phyloP scores from a whole-genome alignment of 2,329 filamentous ascomycete genomes.

The Gnomoniopsis sp. region DNA sequence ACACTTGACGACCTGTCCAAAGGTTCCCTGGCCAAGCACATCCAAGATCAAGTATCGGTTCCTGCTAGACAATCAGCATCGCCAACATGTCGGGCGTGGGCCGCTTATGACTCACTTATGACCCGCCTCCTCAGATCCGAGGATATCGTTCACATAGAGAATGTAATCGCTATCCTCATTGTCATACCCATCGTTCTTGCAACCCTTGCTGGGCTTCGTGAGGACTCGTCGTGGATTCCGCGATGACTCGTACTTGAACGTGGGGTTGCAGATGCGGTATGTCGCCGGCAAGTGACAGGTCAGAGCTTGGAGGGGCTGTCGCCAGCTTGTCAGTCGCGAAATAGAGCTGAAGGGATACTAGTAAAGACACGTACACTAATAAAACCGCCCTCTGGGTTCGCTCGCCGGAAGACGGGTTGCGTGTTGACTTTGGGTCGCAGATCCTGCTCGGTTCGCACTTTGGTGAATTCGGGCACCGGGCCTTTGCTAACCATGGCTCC shows the following conservation, averaged over 20 bases:
- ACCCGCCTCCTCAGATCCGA: slow-evolving; percentile 94
- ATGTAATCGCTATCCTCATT: slow-evolving; percentile 99
- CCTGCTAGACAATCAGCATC: slow-evolving; percentile 37
- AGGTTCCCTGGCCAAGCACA: slow-evolving; percentile 94
- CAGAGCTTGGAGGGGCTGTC: slow-evolving; percentile 86
- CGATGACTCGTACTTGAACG: slow-evolving; percentile 98
- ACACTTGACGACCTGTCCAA: slow-evolving; percentile 98
- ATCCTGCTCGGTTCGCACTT: slow-evolving; percentile 68
- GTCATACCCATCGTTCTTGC: slow-evolving; percentile 98
- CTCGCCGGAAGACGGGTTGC: slow-evolving; percentile 87
- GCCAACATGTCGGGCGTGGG: neutral
- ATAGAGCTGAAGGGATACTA: slow-evolving; percentile 5
- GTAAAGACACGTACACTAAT: slow-evolving; percentile 70
- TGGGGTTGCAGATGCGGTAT: slow-evolving; percentile 96
- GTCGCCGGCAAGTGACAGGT: slow-evolving; percentile 91
- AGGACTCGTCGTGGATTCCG: slow-evolving; percentile 92
- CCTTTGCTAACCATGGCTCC: slow-evolving; percentile 50
- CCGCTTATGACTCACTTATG: slow-evolving; percentile 68
- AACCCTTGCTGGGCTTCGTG: slow-evolving; percentile 96
- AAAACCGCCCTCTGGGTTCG: slow-evolving; percentile 95
- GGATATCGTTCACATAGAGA: slow-evolving; percentile 96
- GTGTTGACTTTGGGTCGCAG: slow-evolving; percentile 78
- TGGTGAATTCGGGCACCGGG: slow-evolving; percentile 83
- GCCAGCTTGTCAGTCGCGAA: slow-evolving; percentile 8
- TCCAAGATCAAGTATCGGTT: slow-evolving; percentile 97